Percentiles rank a stretch among this genome's conserved stretches.
Evolutionary conservation across 2,329 filamentous ascomycete species (phyloP).

Genomic region (Exophiala sp.): DNA sequence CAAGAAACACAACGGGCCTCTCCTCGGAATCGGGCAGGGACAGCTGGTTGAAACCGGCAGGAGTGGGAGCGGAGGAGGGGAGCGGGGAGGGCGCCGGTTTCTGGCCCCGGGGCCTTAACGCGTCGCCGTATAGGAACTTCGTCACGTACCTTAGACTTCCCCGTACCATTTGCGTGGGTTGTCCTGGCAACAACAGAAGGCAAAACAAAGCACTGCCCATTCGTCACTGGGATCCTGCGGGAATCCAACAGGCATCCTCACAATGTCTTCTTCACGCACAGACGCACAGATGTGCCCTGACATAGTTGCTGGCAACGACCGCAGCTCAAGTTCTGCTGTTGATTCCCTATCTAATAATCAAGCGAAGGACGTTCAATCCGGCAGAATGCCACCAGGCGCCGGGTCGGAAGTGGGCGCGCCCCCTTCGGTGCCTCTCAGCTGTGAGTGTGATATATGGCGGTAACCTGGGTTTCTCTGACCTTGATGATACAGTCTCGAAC

Average conservation of each 20-base stretch:
- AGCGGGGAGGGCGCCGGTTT: too few species aligned
- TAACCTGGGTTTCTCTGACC: neutral
- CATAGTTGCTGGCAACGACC: neutral
- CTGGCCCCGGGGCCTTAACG: too few species aligned
- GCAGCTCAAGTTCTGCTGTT: neutral
- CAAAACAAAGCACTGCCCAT: neutral
- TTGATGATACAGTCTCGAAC: slow-evolving; percentile 61
- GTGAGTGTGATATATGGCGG: slow-evolving; percentile 5
- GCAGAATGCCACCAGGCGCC: slow-evolving; percentile 20
- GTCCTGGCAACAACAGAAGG: too few species aligned
- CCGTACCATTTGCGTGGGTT: too few species aligned
- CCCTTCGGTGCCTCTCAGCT: slow-evolving; percentile 26
- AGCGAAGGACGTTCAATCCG: neutral
- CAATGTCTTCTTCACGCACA: slow-evolving; percentile 1
- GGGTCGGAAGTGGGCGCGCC: slow-evolving; percentile 20
- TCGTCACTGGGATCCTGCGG: neutral
- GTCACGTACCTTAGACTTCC: too few species aligned
- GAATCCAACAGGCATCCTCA: neutral
- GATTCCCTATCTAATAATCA: neutral
- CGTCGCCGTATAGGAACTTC: too few species aligned
- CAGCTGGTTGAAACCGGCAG: too few species aligned
- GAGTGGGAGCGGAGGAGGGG: too few species aligned
- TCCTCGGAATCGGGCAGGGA: too few species aligned
- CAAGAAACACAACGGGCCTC: too few species aligned
- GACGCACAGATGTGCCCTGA: neutral